Base-by-base conservation (phyloP, 176 grass and related monocot species). In the Panicum miliaceum region DNA sequence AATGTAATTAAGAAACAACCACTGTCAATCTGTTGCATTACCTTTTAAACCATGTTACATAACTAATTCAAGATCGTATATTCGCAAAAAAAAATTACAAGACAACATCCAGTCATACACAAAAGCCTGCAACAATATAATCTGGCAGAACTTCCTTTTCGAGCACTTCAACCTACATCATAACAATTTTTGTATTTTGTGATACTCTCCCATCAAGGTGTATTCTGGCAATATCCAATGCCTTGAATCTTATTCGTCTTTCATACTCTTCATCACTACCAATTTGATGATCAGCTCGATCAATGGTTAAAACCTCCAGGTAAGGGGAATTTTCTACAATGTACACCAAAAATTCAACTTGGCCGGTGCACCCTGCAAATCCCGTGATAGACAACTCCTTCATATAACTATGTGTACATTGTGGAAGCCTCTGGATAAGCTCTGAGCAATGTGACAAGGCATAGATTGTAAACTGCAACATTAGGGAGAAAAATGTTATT, bases 291-390 rank as follows among this genome's bases (percentile, higher is more conserved):
- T 68, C 27, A 20, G 6, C 73, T 36, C 23, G 62, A 46, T 58
- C 53, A 46, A 85, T 46, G 5, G 62, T 77, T 19, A 77, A 23
- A 27, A 32, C 20, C 50, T 85, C 5, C 38, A 85, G 19, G 8
- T 16, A n/a, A 35, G 36, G 73, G 73, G 63, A 18, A 46, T 85
- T 85, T 85, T 68, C 48, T 46, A 77, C 62, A 58, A 53, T 29
- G 36, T 68, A 59, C n/a, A 59, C 43, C 1, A 85, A 13, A 43
- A 85, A 23, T 35, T 85, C 83, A 46, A 85, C 14, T 59, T 77
- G 83, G 5, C 38, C 27, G 0, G 37, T 69, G 71, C 52, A 35
- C 36, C 62, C 3, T 29, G 58, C 14, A 85, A 77, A 77, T 77
- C 73, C 50, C 52, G 62, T 77, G 14, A 77, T 77, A 23, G 3